A percentile compares a stretch with the other conserved stretches of the same genome.
These are phyloP conservation scores for Rhodotorula mucilaginosa DNA, from an alignment of 1,284 basidiomycete species.

Conservation along the genomic window DNA sequence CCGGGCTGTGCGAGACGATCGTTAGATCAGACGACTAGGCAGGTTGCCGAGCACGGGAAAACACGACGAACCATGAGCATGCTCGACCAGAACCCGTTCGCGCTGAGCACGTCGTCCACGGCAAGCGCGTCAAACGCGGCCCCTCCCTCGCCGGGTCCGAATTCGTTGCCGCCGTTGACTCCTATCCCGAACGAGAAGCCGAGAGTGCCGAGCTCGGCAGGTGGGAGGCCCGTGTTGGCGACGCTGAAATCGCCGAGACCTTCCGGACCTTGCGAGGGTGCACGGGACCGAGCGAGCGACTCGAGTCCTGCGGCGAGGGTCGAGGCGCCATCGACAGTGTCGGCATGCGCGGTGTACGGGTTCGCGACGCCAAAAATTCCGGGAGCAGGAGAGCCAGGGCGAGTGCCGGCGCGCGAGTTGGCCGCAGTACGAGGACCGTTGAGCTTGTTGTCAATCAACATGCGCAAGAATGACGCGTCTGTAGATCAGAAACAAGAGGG, in stretches of 20 bases:
- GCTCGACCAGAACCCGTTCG: slow-evolving; percentile 29
- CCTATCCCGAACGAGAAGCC: not conserved
- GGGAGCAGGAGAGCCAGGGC: slow-evolving; percentile 26
- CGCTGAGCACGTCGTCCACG: slow-evolving; percentile 14
- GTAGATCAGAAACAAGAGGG: no score
- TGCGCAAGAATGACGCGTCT: slow-evolving; percentile 80
- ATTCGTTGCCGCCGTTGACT: not conserved
- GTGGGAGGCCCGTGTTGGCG: slow-evolving; percentile 13
- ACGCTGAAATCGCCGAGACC: slow-evolving; percentile 4
- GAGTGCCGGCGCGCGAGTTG: slow-evolving; percentile 35
- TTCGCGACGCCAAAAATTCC: not conserved
- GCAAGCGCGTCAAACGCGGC: slow-evolving; percentile 10
- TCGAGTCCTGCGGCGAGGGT: slow-evolving; percentile 16
- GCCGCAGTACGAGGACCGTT: slow-evolving; percentile 30
- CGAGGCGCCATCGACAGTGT: not conserved
- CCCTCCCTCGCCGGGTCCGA: not conserved
- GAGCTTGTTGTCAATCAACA: slow-evolving; percentile 52
- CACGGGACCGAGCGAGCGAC: slow-evolving; percentile 25
- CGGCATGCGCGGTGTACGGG: not conserved
- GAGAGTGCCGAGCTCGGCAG: not conserved
- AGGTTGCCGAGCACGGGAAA: not conserved
- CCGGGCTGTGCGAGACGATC: slow-evolving; percentile 9
- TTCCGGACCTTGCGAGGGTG: slow-evolving; percentile 25
- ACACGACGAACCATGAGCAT: slow-evolving; percentile 24
- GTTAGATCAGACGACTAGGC: not conserved